A percentile compares a stretch with the other conserved stretches of the same genome.
These are phyloP conservation scores for Mucor piriformis DNA, from an alignment of 371 early-diverging fungal species.

Conservation along the genomic window DNA sequence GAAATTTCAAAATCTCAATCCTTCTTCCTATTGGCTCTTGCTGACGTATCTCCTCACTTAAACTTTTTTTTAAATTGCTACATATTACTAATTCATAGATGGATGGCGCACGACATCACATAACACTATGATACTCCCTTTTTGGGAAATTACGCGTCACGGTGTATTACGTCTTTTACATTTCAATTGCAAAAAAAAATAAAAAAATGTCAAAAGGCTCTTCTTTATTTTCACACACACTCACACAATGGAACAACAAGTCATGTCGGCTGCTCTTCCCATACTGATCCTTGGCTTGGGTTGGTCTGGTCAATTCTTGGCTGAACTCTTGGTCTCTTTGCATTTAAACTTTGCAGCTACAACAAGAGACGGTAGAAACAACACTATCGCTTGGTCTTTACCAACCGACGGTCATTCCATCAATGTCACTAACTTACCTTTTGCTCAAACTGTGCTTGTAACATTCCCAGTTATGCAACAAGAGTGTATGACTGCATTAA, in stretches of 20 bases:
- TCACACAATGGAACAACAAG: constrained; percentile 29
- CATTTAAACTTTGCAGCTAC: constrained; percentile 43
- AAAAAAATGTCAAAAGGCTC: too few relatives aligned
- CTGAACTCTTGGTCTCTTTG: constrained; percentile 24
- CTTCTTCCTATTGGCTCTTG: constrained; percentile 11
- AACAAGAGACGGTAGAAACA: constrained; percentile 48
- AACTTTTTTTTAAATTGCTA: neutral
- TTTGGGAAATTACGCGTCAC: neutral
- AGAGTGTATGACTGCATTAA: constrained; percentile 28
- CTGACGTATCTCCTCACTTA: constrained; percentile 14
- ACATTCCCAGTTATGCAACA: constrained; percentile 42
- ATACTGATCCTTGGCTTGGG: constrained; percentile 49
- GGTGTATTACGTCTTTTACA: too few relatives aligned
- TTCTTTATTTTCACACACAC: too few relatives aligned
- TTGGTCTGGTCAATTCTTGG: constrained; percentile 52
- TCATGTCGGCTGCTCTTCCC: constrained; percentile 27
- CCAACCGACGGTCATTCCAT: constrained; percentile 4
- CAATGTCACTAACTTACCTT: constrained; percentile 33
- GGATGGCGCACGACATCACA: neutral
- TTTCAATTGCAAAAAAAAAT: too few relatives aligned
- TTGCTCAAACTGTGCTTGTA: constrained; percentile 41
- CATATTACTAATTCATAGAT: neutral
- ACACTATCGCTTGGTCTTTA: constrained; percentile 43
- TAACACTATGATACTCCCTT: too few relatives aligned
- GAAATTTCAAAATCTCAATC: constrained; percentile 7